Percentiles rank a stretch among this genome's conserved stretches.
phyloP scores from a whole-genome alignment of 140 eudicot genomes.

The Stevia rebaudiana region DNA sequence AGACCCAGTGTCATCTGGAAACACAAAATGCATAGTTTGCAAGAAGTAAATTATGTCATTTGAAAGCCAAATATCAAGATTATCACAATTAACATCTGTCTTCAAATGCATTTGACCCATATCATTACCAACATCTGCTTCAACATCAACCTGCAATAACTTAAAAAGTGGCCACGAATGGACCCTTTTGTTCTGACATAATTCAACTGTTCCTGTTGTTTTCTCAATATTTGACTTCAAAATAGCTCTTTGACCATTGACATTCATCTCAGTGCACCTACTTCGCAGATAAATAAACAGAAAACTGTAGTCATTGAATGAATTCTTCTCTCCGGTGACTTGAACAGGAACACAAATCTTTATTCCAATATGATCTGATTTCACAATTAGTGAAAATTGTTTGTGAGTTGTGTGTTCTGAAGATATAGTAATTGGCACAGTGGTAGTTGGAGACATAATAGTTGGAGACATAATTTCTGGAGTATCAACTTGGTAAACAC shows the following conservation, averaged over 20 bases:
- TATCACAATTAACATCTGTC: conserved; percentile 47
- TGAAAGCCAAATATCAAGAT: conserved; percentile 65
- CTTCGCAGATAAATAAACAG: conserved; percentile 42
- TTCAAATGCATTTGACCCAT: conserved; percentile 30
- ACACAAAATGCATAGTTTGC: conserved; percentile 34
- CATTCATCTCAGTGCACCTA: conserved; percentile 41
- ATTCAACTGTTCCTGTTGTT: conserved; percentile 47
- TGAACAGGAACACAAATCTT: conserved; percentile 54
- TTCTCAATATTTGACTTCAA: conserved; percentile 46
- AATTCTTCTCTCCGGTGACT: conserved; percentile 33
- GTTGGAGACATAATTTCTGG: conserved; percentile 20
- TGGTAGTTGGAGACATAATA: conserved; percentile 28
- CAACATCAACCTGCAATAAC: conserved; percentile 49
- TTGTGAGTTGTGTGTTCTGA: conserved; percentile 22
- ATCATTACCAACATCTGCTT: conserved; percentile 35
- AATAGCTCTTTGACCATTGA: conserved; percentile 35
- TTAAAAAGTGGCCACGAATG: conserved; percentile 73
- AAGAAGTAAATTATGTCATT: conserved; percentile 53
- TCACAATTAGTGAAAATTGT: conserved; percentile 28
- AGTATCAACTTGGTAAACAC: conserved; percentile 23
- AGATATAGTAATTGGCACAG: conserved; percentile 22
- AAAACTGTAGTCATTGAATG: conserved; percentile 34
- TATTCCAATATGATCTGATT: conserved; percentile 52
- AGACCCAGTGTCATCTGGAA: conserved; percentile 45
- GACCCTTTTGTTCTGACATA: conserved; percentile 34